These are phyloP conservation scores for Lathyrus tuberosus DNA, from an alignment of 306 rosid species.

Conservation along the genomic window DNA sequence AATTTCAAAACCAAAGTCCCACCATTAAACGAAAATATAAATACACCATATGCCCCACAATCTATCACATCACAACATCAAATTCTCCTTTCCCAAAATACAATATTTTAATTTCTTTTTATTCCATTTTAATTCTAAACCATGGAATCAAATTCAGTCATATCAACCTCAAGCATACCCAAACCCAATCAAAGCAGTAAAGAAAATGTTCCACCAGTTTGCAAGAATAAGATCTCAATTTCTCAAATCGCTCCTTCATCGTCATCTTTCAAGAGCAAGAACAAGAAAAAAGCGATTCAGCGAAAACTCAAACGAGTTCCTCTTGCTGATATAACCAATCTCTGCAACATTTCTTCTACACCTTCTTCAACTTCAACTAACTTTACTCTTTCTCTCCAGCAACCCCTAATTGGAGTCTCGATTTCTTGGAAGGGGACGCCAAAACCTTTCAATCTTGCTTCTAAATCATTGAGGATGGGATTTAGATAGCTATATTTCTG, in stretches of 20 bases:
- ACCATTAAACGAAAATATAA: slow-evolving; percentile 6
- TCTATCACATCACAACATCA: background rate
- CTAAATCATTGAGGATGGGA: slow-evolving; percentile 42
- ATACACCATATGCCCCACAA: background rate
- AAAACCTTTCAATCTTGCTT: background rate
- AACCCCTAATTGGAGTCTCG: background rate
- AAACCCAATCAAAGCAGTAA: slow-evolving; percentile 23
- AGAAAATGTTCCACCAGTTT: slow-evolving; percentile 37
- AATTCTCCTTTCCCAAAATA: background rate
- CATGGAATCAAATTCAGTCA: slow-evolving; percentile 1
- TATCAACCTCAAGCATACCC: background rate
- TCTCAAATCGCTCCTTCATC: background rate
- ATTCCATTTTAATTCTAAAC: background rate
- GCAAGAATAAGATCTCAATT: background rate
- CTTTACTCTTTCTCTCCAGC: background rate
- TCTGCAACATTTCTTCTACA: slow-evolving; percentile 19
- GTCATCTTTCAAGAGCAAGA: slow-evolving; percentile 34
- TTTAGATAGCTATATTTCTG: slow-evolving; percentile 43
- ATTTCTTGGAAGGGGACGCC: slow-evolving; percentile 2
- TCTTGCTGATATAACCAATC: slow-evolving; percentile 42
- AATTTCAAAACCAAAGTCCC: background rate
- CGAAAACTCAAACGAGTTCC: slow-evolving; percentile 31
- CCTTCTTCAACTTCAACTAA: background rate
- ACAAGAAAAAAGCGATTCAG: background rate
- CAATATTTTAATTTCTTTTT: background rate